These are phyloP conservation scores for Benincasa hispida DNA, from an alignment of 306 rosid species.

Conservation along the genomic window DNA sequence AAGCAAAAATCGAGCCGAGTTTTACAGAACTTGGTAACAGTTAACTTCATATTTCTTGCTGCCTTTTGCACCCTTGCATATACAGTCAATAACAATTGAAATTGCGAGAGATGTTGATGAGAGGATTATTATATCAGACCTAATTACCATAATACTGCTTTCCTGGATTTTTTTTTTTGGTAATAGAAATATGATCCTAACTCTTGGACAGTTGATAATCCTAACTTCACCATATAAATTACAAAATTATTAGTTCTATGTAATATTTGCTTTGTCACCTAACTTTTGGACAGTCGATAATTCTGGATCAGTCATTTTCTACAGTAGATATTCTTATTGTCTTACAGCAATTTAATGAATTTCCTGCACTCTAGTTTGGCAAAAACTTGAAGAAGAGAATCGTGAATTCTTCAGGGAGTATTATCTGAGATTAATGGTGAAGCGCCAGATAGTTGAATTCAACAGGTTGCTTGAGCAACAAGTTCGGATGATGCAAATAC, in stretches of 20 bases:
- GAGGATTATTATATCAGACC: neutral
- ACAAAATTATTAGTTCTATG: neutral
- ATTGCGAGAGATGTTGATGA: neutral
- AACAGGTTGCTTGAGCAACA: conserved; percentile 79
- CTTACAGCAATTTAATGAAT: conserved; percentile 5
- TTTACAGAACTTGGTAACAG: conserved; percentile 77
- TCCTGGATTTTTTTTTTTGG: neutral
- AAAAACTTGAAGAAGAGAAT: conserved; percentile 87
- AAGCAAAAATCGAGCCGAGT: conserved; percentile 90
- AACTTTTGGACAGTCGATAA: neutral
- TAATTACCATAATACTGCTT: neutral
- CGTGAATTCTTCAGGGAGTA: conserved; percentile 82
- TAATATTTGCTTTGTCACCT: neutral
- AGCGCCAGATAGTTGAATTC: conserved; percentile 70
- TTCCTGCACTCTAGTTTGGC: conserved; percentile 63
- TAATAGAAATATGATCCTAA: neutral
- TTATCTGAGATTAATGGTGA: conserved; percentile 67
- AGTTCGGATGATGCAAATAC: conserved; percentile 44
- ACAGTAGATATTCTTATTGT: neutral
- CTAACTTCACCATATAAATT: no score
- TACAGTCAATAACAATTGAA: neutral
- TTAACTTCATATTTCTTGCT: conserved; percentile 1
- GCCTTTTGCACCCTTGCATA: neutral
- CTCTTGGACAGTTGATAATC: no score
- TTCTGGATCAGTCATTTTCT: neutral